Base-by-base conservation (phyloP, 2,329 filamentous ascomycete genomes). In the Macrophomina pseudophaseolina region DNA sequence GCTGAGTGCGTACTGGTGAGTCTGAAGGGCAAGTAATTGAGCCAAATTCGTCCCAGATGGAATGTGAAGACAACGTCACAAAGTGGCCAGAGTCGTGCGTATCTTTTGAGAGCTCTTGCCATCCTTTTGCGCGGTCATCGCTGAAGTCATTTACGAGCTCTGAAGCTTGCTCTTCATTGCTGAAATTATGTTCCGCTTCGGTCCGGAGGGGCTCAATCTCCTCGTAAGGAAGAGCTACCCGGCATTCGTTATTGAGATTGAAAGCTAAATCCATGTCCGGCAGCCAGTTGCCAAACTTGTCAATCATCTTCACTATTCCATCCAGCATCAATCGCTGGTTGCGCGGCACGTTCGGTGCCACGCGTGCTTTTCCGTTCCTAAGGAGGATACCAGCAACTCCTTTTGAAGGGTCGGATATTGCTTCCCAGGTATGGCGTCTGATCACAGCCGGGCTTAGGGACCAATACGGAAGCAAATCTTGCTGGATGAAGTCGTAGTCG, bases 191-290 rank as follows among this genome's bases (percentile, higher is more conserved):
- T 14, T 32, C 23, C 9, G 51, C 38, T 3, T 35, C 49, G 5
- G 49, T 18, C 12, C 40, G 32, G 53, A 6, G 71, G 64, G n/a
- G 69, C 70, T 38, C 70, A 69, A 46, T 51, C 9, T 52, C 65
- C 49, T n/a, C 52, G 63, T 75, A 84, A 0, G 86, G 85, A 2
- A 88, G 81, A 33, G 84, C 83, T 11, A 88, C 83, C 11, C 87
- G 82, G 54, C 82, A 82, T 70, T 88, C 86, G 69, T 88, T 86
- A 67, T 88, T 87, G n/a, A 88, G 72, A 68, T 89, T 89, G 76
- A 89, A 84, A 0, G 84, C 86, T 44, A 89, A 74, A 71, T 88
- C 86, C 87, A 89, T 89, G 68, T 89, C 86, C 0, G 87, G 87
- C 35, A 89, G 79, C 69, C 82, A 80, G 65, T 85, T 72, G 1